Evolutionary conservation across 1,139 yeast species (phyloP), one percentile per base, ranked within the genome.

Genomic region (Sugiyamaella xylanicola): DNA sequence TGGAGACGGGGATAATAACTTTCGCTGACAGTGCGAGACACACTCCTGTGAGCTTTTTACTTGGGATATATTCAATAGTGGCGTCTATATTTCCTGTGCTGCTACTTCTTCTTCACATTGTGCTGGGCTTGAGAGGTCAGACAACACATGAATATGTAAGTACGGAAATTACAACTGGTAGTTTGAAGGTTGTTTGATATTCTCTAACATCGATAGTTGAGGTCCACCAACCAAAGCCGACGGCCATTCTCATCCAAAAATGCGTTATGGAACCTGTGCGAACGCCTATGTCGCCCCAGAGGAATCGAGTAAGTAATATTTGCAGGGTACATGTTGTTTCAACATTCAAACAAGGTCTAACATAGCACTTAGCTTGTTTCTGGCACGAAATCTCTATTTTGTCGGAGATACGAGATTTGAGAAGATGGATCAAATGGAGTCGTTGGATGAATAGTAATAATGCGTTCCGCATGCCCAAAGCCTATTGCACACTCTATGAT

Each of bases 111-210:
- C 79, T 79, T 61, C 95, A 88, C 65, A 41, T 81, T 0, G 78
- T 74, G 53, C 69, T 87, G 49, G 79, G 84, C 0, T 66, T 80
- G 0, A 76, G 80, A n/a, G 85, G 85, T 56, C 76, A 86, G 61
- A 84, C 92, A 16, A 87, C 95, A 4, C 57, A 53, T 36, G 68
- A 65, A 54, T 64, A 57, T 53, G 61, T 64, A 53, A 60, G 65
- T 54, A 7, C 11, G 44, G 51, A 46, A 35, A 47, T 19, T 37
- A 21, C 37, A 15, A 11, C 4, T 3, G 3, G 17, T n/a, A 3
- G 20, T 37, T 4, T 35, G n/a, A 4, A 15, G 13, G 16, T 37
- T 40, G 2, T 19, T 44, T 21, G 22, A 25, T 27, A 27, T 37
- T 54, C 52, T 48, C 50, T 51, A 32, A 36, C 17, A 20, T 16